phyloP scores from a whole-genome alignment of 2,329 filamentous ascomycete species.

The Claviceps citrina region DNA sequence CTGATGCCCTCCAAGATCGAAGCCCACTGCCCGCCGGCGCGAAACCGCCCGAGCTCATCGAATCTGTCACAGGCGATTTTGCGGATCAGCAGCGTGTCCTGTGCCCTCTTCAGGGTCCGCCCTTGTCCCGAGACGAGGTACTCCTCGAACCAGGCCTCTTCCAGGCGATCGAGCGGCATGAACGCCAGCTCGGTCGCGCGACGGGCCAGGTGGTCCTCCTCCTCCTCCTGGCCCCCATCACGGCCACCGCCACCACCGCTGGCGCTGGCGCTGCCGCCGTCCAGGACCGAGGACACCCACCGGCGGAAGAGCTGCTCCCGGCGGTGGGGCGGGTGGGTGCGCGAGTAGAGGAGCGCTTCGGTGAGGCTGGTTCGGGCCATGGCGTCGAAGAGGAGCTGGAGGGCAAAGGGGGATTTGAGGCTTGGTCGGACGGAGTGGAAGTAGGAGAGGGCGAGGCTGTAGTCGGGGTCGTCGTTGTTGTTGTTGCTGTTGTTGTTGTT shows the following conservation, averaged over 20 bases:
- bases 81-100: slow-evolving; percentile 61
- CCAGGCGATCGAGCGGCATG: slow-evolving; percentile 52
- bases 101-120: slow-evolving; percentile 46
- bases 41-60: slow-evolving; percentile 29
- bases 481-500: too few relatives aligned
- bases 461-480: slow-evolving; percentile 35
- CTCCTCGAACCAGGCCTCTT: slow-evolving; percentile 61
- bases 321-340: slow-evolving; percentile 44
- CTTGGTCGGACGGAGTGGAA: slow-evolving; percentile 62
- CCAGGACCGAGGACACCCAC: slow-evolving; percentile 44
- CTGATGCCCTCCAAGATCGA: slow-evolving; percentile 36
- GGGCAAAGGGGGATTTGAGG: slow-evolving; percentile 45
- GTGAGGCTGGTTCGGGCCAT: slow-evolving; percentile 51
- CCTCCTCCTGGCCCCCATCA: too few relatives aligned
- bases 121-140: slow-evolving; percentile 51
- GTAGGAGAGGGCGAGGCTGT: slow-evolving; percentile 57
- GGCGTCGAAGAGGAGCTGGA: slow-evolving; percentile 53
- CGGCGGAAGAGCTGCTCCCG: slow-evolving; percentile 52
- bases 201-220: slow-evolving; percentile 29
- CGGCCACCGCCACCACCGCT: too few relatives aligned
- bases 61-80: slow-evolving; percentile 52
- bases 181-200: slow-evolving; percentile 56
- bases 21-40: slow-evolving; percentile 30
- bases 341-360: slow-evolving; percentile 60
- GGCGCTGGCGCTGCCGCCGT: slow-evolving; percentile 19